A percentile compares a stretch with the other conserved stretches of the same genome.
phyloP scores from a whole-genome alignment of 495 filamentous ascomycete species.

The Beverwykella pulmonaria region DNA sequence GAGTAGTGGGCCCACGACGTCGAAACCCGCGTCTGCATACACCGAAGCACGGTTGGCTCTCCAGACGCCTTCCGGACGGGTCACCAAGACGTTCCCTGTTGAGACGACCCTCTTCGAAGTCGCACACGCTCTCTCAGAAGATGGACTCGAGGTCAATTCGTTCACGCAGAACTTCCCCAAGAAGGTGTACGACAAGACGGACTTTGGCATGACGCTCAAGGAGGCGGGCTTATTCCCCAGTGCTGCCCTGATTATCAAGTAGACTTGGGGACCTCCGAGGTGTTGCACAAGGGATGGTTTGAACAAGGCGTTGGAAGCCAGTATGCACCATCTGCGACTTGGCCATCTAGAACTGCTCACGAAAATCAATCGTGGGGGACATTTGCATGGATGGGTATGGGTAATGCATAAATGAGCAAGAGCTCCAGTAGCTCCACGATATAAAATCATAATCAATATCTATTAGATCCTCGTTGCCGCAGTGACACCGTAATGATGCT shows the following conservation, averaged over 20 bases:
- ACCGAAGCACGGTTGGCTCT: conserved; percentile 81
- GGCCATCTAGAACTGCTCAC: not conserved
- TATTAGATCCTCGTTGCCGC: not conserved
- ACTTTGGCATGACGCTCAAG: conserved; percentile 88
- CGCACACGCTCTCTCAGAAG: conserved; percentile 67
- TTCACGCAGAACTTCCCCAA: conserved; percentile 86
- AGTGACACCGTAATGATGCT: not conserved
- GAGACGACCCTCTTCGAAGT: conserved; percentile 95
- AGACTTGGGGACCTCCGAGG: not conserved
- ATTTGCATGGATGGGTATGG: not conserved
- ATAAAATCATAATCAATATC: not conserved
- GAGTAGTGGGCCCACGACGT: conserved; percentile 50
- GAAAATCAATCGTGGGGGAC: not conserved
- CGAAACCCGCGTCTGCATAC: conserved; percentile 65
- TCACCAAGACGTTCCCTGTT: conserved; percentile 80
- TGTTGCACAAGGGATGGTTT: too few species aligned
- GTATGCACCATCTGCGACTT: not conserved
- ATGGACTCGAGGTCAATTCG: conserved; percentile 64
- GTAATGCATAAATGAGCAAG: not conserved
- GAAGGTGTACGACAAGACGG: conserved; percentile 77
- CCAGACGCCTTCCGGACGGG: conserved; percentile 70
- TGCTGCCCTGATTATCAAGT: conserved; percentile 79
- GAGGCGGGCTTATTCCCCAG: conserved; percentile 90
- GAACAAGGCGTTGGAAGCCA: too few species aligned
- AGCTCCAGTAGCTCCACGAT: not conserved